Base-by-base conservation (phyloP, 2,329 filamentous ascomycete species). In the Stagonosporopsis chrysanthemi region DNA sequence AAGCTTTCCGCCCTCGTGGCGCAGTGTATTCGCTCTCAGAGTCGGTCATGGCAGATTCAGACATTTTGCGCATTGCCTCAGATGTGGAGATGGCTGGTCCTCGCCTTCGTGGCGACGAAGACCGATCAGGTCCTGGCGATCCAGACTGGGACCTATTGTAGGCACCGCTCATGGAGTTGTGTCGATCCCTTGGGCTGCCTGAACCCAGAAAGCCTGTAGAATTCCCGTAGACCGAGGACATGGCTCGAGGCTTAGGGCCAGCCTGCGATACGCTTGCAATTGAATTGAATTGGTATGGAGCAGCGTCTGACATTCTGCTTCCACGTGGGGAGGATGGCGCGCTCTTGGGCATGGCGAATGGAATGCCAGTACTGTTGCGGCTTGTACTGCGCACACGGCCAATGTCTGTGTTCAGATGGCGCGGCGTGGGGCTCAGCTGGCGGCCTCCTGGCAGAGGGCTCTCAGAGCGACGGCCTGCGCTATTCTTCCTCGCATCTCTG, bases 381-480 rank as follows among this genome's bases (percentile, higher is more conserved):
- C 74, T 66, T 66, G 69, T 53, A 49, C 69, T 75, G 72, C 74
- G 63, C 50, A 61, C 60, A 23, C 56, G 36, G 40, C 63, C 52
- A 55, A 79, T 77, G 23, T 80, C 72, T 71, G 78, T 78, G 62
- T 75, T 77, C 43, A 74, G 72, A 51, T 90, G 84, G 11, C 89
- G 88, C 23, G 89, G 90, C 26, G 68, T 63, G 39, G 87, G 85
- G 52, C 78, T 83, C 26, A 76, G 83, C 82, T 58, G 86, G 82
- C 61, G 88, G 19, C 84, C 58, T 58, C 41, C 58, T 45, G 29
- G 65, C 49, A 35, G 62, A 63, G 11, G 72, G 44, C 74, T 75
- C 17, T 68, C 65, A 24, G 67, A 61, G 39, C 70, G 64, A 8
- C 69, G 56, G 42, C 65, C 54, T 52, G 46, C 53, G 63, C 19